Conservation (phyloP, 1,284 basidiomycete species). For the Xerocomus minutiporus region DNA sequence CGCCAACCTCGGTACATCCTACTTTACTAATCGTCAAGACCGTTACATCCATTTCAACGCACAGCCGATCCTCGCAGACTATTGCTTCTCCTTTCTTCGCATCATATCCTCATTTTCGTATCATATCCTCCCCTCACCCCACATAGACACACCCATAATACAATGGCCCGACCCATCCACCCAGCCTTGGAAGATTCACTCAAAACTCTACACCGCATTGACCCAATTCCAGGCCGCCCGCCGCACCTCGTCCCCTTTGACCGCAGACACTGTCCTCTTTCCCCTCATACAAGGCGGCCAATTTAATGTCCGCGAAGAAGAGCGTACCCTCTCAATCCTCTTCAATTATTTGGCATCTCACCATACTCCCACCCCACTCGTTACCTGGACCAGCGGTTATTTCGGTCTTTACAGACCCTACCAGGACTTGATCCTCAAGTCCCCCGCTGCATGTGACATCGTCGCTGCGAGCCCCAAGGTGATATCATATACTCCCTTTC, state of each 20-base stretch:
- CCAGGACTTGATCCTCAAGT: conserved; percentile 66
- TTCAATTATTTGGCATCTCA: conserved; percentile 43
- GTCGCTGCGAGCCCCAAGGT: conserved; percentile 88
- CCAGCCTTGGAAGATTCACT: conserved; percentile 60
- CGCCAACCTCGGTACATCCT: conserved; percentile 92
- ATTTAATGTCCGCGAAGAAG: conserved; percentile 80
- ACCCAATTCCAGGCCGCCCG: conserved; percentile 47
- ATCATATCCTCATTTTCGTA: conserved; percentile 76
- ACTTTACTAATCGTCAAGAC: conserved; percentile 94
- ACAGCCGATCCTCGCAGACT: conserved; percentile 68
- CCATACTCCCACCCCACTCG: conserved; percentile 35
- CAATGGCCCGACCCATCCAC: conserved; percentile 54
- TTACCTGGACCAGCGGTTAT: conserved; percentile 91
- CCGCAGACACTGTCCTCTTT: conserved; percentile 57
- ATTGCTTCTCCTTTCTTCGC: conserved; percentile 78
- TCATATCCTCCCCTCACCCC: conserved; percentile 27
- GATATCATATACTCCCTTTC: background rate
- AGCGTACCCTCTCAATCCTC: conserved; percentile 54
- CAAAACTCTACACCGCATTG: conserved; percentile 45
- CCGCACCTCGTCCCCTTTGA: conserved; percentile 22
- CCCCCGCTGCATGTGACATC: conserved; percentile 63
- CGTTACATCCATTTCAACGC: conserved; percentile 78
- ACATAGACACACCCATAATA: conserved; percentile 40
- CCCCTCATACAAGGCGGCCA: conserved; percentile 86
- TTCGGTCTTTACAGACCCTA: conserved; percentile 88